Evolutionary conservation across 805 yeast genomes (phyloP).

Genomic region (Yarrowia bubula): DNA sequence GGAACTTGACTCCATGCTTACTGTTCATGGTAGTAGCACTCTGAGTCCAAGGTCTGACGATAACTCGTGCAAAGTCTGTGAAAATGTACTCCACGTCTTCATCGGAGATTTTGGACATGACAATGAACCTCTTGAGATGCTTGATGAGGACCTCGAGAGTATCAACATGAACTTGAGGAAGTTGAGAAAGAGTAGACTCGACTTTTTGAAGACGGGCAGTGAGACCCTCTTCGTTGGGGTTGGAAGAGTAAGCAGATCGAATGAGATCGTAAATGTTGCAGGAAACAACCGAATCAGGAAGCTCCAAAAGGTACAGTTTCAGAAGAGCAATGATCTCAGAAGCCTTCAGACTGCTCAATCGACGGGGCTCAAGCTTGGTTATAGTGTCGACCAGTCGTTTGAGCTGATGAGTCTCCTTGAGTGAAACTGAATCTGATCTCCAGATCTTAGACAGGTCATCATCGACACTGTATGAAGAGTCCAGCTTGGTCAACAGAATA

Average conservation of each 20-base stretch:
- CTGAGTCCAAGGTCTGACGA: conserved; percentile 38
- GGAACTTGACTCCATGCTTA: conserved; percentile 35
- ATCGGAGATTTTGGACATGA: neutral
- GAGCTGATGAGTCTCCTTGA: conserved; percentile 17
- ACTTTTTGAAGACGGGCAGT: conserved; percentile 18
- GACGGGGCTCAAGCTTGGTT: neutral
- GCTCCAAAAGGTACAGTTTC: conserved; percentile 64
- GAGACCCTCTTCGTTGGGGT: neutral
- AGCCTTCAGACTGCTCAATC: neutral
- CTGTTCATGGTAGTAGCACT: conserved; percentile 36
- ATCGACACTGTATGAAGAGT: neutral
- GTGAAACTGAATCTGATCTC: conserved; percentile 16
- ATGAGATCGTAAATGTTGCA: conserved; percentile 60
- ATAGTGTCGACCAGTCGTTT: conserved; percentile 4
- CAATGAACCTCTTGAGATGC: conserved; percentile 29
- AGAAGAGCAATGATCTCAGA: conserved; percentile 59
- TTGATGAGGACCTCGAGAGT: conserved; percentile 31
- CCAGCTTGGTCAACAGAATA: neutral
- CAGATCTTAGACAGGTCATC: neutral
- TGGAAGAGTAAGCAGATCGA: conserved; percentile 51
- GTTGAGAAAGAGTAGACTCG: conserved; percentile 32
- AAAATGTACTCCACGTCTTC: conserved; percentile 12
- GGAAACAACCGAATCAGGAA: conserved; percentile 72
- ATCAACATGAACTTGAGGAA: conserved; percentile 32
- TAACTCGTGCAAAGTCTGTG: neutral